Base-by-base conservation (phyloP, 2,329 filamentous ascomycete species). In the Aspergillus luchuensis region DNA sequence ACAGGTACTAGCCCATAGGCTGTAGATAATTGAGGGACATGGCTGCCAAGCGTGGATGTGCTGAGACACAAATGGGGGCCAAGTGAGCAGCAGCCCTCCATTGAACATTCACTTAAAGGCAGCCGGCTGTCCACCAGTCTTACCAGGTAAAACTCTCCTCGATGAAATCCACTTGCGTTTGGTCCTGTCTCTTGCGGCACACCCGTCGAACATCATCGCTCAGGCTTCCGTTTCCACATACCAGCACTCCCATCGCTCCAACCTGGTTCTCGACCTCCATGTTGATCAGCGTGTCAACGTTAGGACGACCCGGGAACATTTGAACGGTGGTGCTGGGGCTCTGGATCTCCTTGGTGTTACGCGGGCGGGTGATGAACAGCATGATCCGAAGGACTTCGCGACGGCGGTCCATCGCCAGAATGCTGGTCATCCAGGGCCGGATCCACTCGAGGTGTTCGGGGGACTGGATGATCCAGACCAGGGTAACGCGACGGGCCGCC, bases 401-500 rank as follows among this genome's bases (percentile, higher is more conserved):
- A 57, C 93, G 89, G 67, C 88, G 85, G 11, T 91, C 90, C 84
- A 97, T 89, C 58, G 85, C 84, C 33, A 98, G 83, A 57, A 98
- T 89, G 66, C 82, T 81, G 15, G 85, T 89, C 87, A 89, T 89
- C 89, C 91, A 98, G 5, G 91, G 91, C 7, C 91, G 87, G 61
- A 96, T 91, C 94, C 95, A 98, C 75, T 97, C 92, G 7, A 98
- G 85, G 59, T 94, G 89, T 71, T 97, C 90, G 39, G 90, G 89
- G 58, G 92, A 91, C 63, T 95, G 91, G 65, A 98, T 90, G 71
- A 97, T 89, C 95, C 95, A 98, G 62, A 97, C 87, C 7, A 98
- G 86, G 1, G 89, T 91, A 50, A 98, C 80, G 43, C 89, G 87
- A 55, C 92, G 89, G 3, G 91, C 92, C 4, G 94, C 92, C 39